Percentiles rank a stretch among this genome's conserved stretches.
These are phyloP conservation scores for Coemansia guatemalensis DNA, from an alignment of 192 early-diverging fungal species.

Conservation along the genomic window DNA sequence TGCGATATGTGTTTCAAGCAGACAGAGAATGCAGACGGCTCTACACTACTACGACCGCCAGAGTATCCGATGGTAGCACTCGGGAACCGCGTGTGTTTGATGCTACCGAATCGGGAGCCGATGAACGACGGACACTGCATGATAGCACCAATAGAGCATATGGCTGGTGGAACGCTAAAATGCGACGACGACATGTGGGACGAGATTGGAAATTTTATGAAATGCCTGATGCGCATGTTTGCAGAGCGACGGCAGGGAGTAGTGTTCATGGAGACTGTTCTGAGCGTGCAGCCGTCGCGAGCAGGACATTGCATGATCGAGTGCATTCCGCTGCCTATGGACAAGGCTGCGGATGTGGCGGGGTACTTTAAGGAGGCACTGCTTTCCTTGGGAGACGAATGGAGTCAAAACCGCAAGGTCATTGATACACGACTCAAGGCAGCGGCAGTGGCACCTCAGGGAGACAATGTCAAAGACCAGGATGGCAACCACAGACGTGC, in stretches of 20 bases:
- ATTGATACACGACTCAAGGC: slow-evolving; percentile 72
- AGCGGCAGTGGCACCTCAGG: slow-evolving; percentile 6
- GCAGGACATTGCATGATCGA: slow-evolving; percentile 81
- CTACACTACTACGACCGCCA: slow-evolving; percentile 60
- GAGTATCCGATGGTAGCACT: slow-evolving; percentile 70
- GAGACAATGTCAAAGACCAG: slow-evolving; percentile 31
- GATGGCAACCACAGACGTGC: slow-evolving; percentile 28
- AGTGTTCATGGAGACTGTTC: slow-evolving; percentile 89
- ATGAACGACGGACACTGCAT: slow-evolving; percentile 85
- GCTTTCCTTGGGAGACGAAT: slow-evolving; percentile 76
- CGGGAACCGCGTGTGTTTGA: slow-evolving; percentile 76
- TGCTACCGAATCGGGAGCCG: slow-evolving; percentile 68
- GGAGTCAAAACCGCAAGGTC: slow-evolving; percentile 80
- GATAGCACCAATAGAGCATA: slow-evolving; percentile 90
- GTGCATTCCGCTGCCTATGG: slow-evolving; percentile 85
- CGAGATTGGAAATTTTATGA: slow-evolving; percentile 96
- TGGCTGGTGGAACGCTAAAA: slow-evolving; percentile 71
- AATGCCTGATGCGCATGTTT: slow-evolving; percentile 89
- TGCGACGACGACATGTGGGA: slow-evolving; percentile 92
- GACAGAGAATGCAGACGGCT: slow-evolving; percentile 21
- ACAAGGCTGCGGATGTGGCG: slow-evolving; percentile 70
- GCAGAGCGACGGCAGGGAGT: slow-evolving; percentile 64
- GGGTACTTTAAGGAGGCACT: slow-evolving; percentile 91
- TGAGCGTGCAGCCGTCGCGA: slow-evolving; percentile 68
- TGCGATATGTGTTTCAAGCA: slow-evolving; percentile 79